Evolutionary conservation across 805 yeast genomes (phyloP).

Genomic region (Pichia sporocuriosa): DNA sequence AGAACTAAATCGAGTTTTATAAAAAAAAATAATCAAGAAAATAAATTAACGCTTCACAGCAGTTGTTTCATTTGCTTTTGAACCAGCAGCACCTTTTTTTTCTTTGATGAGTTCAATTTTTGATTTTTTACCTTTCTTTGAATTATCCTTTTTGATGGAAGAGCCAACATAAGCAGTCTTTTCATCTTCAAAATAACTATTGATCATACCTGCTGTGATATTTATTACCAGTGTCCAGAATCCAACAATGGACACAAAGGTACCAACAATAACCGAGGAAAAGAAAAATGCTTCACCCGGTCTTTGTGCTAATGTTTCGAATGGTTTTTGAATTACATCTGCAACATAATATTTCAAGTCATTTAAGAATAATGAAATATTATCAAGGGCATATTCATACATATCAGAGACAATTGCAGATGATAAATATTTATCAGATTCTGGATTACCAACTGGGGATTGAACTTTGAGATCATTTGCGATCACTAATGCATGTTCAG

Average conservation of each 20-base stretch:
- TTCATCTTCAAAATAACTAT: slow-evolving; percentile 8
- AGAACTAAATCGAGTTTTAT: too few relatives aligned
- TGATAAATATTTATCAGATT: slow-evolving; percentile 16
- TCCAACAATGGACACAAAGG: slow-evolving; percentile 38
- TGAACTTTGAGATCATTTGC: slow-evolving; percentile 38
- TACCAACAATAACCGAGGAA: slow-evolving; percentile 35
- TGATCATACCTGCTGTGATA: slow-evolving; percentile 22
- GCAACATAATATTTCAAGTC: slow-evolving; percentile 22
- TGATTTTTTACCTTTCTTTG: background rate
- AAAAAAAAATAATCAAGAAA: background rate
- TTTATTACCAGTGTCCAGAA: slow-evolving; percentile 33
- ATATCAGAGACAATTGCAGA: slow-evolving; percentile 12
- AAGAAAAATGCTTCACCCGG: slow-evolving; percentile 48
- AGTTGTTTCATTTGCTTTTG: slow-evolving; percentile 24
- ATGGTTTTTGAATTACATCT: slow-evolving; percentile 40
- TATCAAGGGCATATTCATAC: slow-evolving; percentile 13
- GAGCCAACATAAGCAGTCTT: slow-evolving; percentile 6
- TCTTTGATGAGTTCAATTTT: slow-evolving; percentile 15
- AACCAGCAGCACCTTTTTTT: slow-evolving; percentile 17
- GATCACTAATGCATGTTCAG: slow-evolving; percentile 42
- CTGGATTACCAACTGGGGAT: slow-evolving; percentile 34
- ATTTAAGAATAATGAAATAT: slow-evolving; percentile 13
- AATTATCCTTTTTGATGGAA: background rate
- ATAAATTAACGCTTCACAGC: slow-evolving; percentile 22
- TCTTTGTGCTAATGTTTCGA: slow-evolving; percentile 34